Percentiles rank a stretch among this genome's conserved stretches.
These are phyloP conservation scores for Euphrasia confusa DNA, from an alignment of 257 asterid genomes.

Conservation along the genomic window DNA sequence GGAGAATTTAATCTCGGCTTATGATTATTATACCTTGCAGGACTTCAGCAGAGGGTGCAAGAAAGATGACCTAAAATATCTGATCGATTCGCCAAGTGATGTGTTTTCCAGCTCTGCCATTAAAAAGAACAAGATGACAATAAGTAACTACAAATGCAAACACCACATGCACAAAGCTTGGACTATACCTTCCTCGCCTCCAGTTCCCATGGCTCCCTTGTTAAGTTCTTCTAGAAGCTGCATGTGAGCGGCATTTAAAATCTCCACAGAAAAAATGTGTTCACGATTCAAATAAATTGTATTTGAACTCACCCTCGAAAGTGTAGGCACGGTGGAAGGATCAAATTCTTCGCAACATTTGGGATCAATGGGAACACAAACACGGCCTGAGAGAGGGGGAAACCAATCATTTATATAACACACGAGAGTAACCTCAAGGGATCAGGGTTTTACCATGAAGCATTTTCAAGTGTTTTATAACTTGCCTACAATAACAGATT, in stretches of 20 bases:
- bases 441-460: conserved; percentile 14
- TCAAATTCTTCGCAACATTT: conserved; percentile 74
- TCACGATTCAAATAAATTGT: neutral
- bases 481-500: neutral
- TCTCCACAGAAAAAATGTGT: neutral
- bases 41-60: conserved; percentile 82
- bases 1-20: conserved; percentile 14
- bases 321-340: conserved; percentile 81
- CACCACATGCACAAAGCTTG: conserved; percentile 9
- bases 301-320: conserved; percentile 51
- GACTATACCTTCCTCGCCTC: conserved; percentile 47
- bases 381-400: conserved; percentile 52
- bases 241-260: conserved; percentile 16
- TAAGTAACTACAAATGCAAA: conserved; percentile 14
- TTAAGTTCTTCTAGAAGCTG: conserved; percentile 88
- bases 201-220: conserved; percentile 48
- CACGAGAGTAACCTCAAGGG: conserved; percentile 4
- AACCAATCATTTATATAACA: neutral
- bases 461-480: neutral
- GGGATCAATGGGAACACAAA: conserved; percentile 92
- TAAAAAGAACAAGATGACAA: conserved; percentile 12
- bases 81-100: conserved; percentile 66
- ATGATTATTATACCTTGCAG: conserved; percentile 65
- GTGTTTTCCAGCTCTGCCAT: conserved; percentile 70
- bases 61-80: conserved; percentile 69